Conservation (phyloP, 768 basidiomycete species). For the Boletus pseudo-olivaceus region DNA sequence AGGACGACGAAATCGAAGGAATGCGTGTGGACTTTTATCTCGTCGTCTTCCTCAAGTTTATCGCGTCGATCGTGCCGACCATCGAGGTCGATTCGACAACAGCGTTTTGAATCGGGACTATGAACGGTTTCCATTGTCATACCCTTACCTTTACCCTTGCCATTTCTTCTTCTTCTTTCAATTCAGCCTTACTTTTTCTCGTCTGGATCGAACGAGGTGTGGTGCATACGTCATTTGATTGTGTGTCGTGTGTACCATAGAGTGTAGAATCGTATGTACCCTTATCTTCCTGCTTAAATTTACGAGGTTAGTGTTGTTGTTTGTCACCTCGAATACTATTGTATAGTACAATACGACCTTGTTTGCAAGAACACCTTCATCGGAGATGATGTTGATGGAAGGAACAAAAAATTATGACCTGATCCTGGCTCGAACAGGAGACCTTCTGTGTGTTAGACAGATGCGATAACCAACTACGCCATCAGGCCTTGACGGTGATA, state of each 20-base stretch:
- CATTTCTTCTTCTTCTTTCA: neutral
- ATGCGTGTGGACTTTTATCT: slow-evolving; percentile 98
- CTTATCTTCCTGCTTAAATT: slow-evolving; percentile 16
- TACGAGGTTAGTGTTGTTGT: neutral
- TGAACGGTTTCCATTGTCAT: slow-evolving; percentile 7
- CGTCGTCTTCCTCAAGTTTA: slow-evolving; percentile 98
- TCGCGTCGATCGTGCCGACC: slow-evolving; percentile 96
- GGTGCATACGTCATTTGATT: neutral
- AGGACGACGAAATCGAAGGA: slow-evolving; percentile 74
- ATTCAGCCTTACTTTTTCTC: neutral
- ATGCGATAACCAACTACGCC: slow-evolving; percentile 67
- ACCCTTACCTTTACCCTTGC: slow-evolving; percentile 5
- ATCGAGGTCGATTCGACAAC: slow-evolving; percentile 97
- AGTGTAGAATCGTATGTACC: slow-evolving; percentile 24
- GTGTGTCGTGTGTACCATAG: slow-evolving; percentile 18
- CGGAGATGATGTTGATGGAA: too few relatives aligned
- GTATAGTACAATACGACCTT: too few relatives aligned
- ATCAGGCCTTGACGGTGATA: slow-evolving; percentile 18
- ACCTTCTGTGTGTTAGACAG: slow-evolving; percentile 79
- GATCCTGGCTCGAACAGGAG: slow-evolving; percentile 67
- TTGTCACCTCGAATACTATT: neutral
- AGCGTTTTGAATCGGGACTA: slow-evolving; percentile 43
- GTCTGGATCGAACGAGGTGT: slow-evolving; percentile 3
- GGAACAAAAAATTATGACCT: slow-evolving; percentile 18
- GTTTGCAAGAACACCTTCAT: neutral